Evolutionary conservation across 1,139 yeast species (phyloP).

Genomic region (Oligophagozyma castellii): DNA sequence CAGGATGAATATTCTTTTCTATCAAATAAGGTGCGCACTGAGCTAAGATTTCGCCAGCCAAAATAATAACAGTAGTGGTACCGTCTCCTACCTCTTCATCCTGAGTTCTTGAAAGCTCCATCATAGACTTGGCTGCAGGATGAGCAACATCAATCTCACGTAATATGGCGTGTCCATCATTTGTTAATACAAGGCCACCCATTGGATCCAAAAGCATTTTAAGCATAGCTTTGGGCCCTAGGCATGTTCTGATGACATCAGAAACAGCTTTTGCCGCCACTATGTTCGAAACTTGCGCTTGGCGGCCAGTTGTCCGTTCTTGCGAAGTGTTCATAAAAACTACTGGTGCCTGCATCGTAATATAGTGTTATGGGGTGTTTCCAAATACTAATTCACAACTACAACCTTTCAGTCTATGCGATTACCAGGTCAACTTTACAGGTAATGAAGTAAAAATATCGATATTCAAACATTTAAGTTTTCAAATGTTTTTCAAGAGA

Average conservation of each 20-base stretch:
- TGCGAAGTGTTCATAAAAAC: constrained; percentile 72
- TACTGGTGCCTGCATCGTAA: constrained; percentile 57
- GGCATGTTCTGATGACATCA: constrained; percentile 91
- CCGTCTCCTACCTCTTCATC: constrained; percentile 99
- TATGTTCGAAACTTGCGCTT: constrained; percentile 92
- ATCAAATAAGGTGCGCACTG: constrained; percentile 83
- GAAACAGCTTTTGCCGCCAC: constrained; percentile 99
- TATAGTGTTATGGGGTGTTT: no score
- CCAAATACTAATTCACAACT: no score
- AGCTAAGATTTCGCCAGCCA: constrained; percentile 94
- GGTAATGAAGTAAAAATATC: no score
- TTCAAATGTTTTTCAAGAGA: no score
- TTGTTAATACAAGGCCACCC: constrained; percentile 96
- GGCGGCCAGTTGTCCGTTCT: constrained; percentile 92
- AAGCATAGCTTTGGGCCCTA: constrained; percentile 73
- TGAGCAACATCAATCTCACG: constrained; percentile 87
- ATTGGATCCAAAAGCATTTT: constrained; percentile 97
- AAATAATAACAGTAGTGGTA: constrained; percentile 85
- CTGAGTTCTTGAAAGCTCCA: constrained; percentile 91
- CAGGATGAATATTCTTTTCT: constrained; percentile 94
- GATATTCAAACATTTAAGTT: no score
- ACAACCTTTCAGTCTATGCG: no score
- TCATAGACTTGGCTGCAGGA: constrained; percentile 98
- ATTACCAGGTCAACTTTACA: no score
- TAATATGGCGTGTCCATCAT: constrained; percentile 92